Conservation (phyloP, 202 grass and related monocot genomes). For the Zoysia matrella region DNA sequence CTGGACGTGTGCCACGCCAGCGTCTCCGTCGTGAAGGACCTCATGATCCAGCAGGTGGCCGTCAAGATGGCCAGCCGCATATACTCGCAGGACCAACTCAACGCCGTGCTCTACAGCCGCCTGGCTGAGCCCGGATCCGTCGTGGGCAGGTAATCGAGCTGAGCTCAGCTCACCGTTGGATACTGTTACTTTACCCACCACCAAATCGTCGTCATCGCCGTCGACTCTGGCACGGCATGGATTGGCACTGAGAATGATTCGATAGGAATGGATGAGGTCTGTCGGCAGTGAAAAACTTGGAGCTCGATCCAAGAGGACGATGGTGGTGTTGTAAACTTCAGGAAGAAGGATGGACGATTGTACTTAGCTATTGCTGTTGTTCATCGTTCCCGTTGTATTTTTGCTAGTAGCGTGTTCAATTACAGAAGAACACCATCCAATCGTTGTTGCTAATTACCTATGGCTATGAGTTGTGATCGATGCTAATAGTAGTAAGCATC, state of each 20-base stretch:
- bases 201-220: neutral
- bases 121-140: slow-evolving; percentile 52
- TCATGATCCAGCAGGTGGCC: slow-evolving; percentile 92
- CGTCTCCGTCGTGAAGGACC: slow-evolving; percentile 83
- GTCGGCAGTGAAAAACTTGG: no score
- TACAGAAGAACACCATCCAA: neutral
- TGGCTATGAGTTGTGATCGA: slow-evolving; percentile 21
- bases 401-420: slow-evolving; percentile 38
- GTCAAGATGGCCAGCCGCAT: no score
- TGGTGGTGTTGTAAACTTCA: slow-evolving; percentile 32
- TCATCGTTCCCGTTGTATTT: slow-evolving; percentile 19
- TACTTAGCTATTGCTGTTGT: slow-evolving; percentile 20
- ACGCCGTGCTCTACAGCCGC: neutral
- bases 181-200: slow-evolving; percentile 22
- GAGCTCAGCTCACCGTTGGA: neutral
- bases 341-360: slow-evolving; percentile 4
- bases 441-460: slow-evolving; percentile 29
- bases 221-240: neutral
- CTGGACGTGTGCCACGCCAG: slow-evolving; percentile 85
- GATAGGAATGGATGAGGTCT: neutral
- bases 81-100: no score
- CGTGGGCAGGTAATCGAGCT: slow-evolving; percentile 25
- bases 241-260: neutral
- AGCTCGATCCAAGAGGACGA: neutral
- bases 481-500: neutral